Evolutionary conservation across 1,284 basidiomycete genomes (phyloP), one percentile per base, ranked within the genome.

Genomic region (Inonotus obliquus): DNA sequence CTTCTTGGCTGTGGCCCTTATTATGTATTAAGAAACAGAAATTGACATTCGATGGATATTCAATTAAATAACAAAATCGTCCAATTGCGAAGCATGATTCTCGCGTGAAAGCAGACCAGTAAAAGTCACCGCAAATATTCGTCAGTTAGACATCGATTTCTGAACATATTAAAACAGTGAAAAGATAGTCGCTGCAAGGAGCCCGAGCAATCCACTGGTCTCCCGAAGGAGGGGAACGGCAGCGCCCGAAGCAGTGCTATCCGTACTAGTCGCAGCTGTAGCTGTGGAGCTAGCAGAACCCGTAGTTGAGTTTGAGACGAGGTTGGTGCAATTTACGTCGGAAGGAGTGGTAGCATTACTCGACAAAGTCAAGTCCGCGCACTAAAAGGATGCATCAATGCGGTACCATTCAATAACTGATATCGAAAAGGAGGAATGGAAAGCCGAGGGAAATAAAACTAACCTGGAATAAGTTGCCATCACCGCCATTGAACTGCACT

Each of bases 291-390:
- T 19, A 5, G 49, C 37, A 4, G 54, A 29, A 19, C 47, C 14
- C 11, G 55, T 47, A 13, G 63, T 64, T 19, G 60, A 45, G 41
- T 61, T 64, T 7, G 53, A 21, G 17, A 64, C 63, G 25, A 61
- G 54, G 57, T 70, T 68, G 17, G 63, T 51, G 69, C 78, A 79
- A 1, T 73, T 73, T 32, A 72, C 68, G 66, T 74, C 76, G 44
- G 73, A 70, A 1, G 77, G 75, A 13, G 73, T 74, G 10, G 73
- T 77, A 65, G 77, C 77, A 67, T 73, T 77, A 55, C 75, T 79
- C 47, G 82, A 77, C 32, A 93, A 76, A 6, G 85, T 82, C 57
- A 93, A 72, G 72, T 92, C 89, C 51, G 89, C 79, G 69, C 89
- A 92, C 84, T 88, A 63, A n/a, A n/a, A 1, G 10, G 38, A 48